phyloP scores from a whole-genome alignment of 768 basidiomycete species.

The Suillus alpinus region DNA sequence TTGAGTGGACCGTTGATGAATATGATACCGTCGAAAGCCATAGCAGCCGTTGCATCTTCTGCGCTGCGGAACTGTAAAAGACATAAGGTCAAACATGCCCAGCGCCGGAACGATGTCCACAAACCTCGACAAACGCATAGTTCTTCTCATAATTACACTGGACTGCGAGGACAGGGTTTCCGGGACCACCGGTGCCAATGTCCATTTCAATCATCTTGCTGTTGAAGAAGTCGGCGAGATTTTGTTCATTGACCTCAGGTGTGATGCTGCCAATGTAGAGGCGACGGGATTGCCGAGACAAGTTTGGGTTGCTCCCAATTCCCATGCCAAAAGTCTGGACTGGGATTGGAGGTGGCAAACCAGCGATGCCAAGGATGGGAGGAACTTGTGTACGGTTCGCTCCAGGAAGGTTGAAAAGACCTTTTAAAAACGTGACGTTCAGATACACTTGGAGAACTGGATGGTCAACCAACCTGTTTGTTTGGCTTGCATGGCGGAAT shows the following conservation, averaged over 20 bases:
- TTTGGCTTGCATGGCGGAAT: constrained; percentile 96
- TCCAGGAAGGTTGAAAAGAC: constrained; percentile 94
- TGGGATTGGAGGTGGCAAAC: constrained; percentile 79
- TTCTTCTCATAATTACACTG: constrained; percentile 99
- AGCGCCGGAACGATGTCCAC: background rate
- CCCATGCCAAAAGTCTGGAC: constrained; percentile 86
- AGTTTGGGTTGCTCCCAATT: constrained; percentile 80
- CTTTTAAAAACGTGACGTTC: constrained; percentile 37
- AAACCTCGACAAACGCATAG: constrained; percentile 96
- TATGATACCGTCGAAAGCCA: constrained; percentile 97
- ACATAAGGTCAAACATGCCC: constrained; percentile 10
- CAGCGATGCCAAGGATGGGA: constrained; percentile 77
- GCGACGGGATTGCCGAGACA: constrained; percentile 90
- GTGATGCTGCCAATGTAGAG: constrained; percentile 98
- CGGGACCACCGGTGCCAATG: constrained; percentile 79
- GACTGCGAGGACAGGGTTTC: constrained; percentile 89
- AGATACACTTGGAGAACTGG: constrained; percentile 2
- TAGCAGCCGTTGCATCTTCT: constrained; percentile 93
- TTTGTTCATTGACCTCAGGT: constrained; percentile 90
- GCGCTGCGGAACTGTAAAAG: constrained; percentile 87
- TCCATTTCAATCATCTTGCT: constrained; percentile 91
- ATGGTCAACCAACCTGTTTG: constrained; percentile 69
- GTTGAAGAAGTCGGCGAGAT: constrained; percentile 93
- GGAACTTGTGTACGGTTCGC: constrained; percentile 88
- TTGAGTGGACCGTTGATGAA: constrained; percentile 95